Base-by-base conservation (phyloP, 768 basidiomycete genomes). In the Podaxis mareebaensis region DNA sequence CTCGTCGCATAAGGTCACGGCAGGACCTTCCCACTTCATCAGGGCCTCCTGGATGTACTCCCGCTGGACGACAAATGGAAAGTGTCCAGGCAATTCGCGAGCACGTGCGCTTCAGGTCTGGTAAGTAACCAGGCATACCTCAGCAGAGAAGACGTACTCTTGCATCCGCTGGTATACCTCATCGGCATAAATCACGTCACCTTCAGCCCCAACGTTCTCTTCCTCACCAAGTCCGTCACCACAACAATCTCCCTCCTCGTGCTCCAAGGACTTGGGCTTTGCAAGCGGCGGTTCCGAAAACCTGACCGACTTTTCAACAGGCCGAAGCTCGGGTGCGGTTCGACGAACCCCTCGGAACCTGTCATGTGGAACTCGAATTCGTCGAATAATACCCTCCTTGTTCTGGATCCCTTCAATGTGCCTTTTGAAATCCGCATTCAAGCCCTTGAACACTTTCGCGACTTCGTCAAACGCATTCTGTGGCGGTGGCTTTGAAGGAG, bases 21-120 rank as follows among this genome's bases (percentile, higher is more conserved):
- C 75, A 0, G 88, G 90, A 0, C 44, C 48, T 0, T 61, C 53
- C 90, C 90, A 91, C 53, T 81, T 67, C 13, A 67, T 39, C 3
- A 82, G 78, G 38, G 85, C 70, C 0, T 71, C 61, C 2, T 67
- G 58, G 57, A 92, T 87, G 64, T 82, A 87, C 0, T 71, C 68
- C 10, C 78, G 71, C 53, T 85, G 83, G 0, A 91, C 85, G 0
- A 85, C 75, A 64, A 87, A 91, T 0, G 90, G 89, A 64, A 85
- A 88, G 64, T 82, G 81, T 13, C 83, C 86, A 0, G 89, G 90
- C 0, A 92, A 79, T 67, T 92, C 90, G 1, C 91, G 83, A 0
- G 89, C 87, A 3, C 86, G 81, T 1, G 90, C 84, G 22, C 91
- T 92, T 33, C 33, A 33, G 0, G 85, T 0, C 80, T 78, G 0